Conservation (phyloP, 164 flowering plant species). For the Kingdonia uniflora region DNA sequence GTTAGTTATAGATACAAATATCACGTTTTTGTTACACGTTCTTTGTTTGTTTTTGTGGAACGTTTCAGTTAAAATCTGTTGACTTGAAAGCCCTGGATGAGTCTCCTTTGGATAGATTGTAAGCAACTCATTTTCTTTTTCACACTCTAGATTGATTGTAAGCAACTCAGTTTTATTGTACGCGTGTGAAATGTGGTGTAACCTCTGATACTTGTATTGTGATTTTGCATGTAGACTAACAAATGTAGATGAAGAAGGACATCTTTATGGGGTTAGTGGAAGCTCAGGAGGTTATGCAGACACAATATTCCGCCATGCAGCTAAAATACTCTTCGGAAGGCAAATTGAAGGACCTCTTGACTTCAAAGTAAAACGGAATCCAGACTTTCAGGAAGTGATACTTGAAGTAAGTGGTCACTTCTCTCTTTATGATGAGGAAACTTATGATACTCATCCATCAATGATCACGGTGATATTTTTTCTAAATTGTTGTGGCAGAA, state of each 20-base stretch:
- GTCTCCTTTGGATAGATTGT: constrained; percentile 72
- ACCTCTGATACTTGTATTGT: no score
- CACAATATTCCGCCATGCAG: constrained; percentile 70
- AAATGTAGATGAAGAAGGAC: constrained; percentile 70
- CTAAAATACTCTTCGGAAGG: constrained; percentile 60
- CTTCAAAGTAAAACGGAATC: constrained; percentile 57
- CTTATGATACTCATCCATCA: not conserved
- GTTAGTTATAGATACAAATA: not conserved
- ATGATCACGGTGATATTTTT: not conserved
- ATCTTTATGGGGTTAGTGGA: constrained; percentile 80
- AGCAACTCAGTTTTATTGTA: no score
- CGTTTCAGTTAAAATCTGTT: constrained; percentile 52
- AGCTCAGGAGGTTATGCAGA: constrained; percentile 97
- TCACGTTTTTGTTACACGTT: not conserved
- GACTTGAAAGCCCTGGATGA: constrained; percentile 68
- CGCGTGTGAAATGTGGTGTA: no score
- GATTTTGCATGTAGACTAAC: constrained; percentile 39
- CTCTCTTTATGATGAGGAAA: not conserved
- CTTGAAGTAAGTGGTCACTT: constrained; percentile 56
- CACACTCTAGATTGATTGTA: no score
- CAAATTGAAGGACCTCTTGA: constrained; percentile 59
- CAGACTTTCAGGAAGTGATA: constrained; percentile 76
- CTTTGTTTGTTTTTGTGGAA: not conserved
- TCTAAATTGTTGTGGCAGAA: not conserved
- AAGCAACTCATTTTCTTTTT: constrained; percentile 18